These are phyloP conservation scores for Herpetomonas muscarum DNA, from an alignment of 208 protist species.

Conservation along the genomic window DNA sequence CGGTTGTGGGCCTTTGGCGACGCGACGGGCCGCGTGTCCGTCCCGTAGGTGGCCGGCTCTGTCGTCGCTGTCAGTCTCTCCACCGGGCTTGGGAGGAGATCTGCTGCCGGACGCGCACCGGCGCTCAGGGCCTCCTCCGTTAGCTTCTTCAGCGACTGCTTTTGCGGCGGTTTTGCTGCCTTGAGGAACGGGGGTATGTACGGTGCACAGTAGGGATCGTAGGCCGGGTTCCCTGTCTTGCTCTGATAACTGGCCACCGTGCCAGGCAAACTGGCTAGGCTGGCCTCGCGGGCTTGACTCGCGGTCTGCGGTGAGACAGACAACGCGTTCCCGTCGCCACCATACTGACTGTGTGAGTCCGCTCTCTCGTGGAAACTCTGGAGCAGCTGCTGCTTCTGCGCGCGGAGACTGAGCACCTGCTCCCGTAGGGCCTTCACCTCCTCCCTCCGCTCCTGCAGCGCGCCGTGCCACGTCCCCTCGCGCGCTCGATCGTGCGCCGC, in stretches of 20 bases:
- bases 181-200: constrained; percentile 37
- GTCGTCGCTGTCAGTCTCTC: too few species aligned
- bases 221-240: constrained; percentile 8
- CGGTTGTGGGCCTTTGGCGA: too few species aligned
- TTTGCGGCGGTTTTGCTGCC: not conserved
- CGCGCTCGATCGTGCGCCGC: constrained; percentile 26
- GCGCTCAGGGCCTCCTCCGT: constrained; percentile 40
- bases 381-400: constrained; percentile 1
- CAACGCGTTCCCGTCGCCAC: not conserved
- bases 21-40: too few species aligned
- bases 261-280: not conserved
- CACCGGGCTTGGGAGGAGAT: not conserved
- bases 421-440: constrained; percentile 40
- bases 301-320: not conserved
- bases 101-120: constrained; percentile 31
- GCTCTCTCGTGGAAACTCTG: not conserved
- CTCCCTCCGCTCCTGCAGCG: constrained; percentile 36
- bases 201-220: constrained; percentile 42
- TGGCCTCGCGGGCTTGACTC: constrained; percentile 14
- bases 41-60: too few species aligned
- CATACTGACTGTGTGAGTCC: too few species aligned
- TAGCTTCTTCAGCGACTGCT: constrained; percentile 25
- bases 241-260: not conserved
- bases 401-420: constrained; percentile 24
- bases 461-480: constrained; percentile 25